phyloP scores from a whole-genome alignment of 2,329 filamentous ascomycete genomes.

The Zasmidium cellare region DNA sequence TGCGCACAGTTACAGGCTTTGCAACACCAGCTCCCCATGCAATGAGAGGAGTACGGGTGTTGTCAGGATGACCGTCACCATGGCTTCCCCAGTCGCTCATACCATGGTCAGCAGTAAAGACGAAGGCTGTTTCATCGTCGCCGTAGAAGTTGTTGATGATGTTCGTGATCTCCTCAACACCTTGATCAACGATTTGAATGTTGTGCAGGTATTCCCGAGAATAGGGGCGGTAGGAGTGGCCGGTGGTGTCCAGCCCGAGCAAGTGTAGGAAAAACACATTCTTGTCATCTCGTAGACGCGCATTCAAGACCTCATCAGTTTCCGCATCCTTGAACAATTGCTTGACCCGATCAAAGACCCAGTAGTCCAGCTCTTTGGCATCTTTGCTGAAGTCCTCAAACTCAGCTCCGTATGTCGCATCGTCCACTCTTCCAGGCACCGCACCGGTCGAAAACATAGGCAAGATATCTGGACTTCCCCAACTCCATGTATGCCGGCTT shows the following conservation, averaged over 20 bases:
- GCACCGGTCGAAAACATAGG: conserved; percentile 98
- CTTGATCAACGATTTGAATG: conserved; percentile 89
- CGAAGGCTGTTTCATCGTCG: conserved; percentile 81
- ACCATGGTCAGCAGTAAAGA: conserved; percentile 97
- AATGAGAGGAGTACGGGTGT: conserved; percentile 90
- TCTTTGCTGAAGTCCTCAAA: conserved; percentile 87
- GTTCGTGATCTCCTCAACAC: conserved; percentile 79
- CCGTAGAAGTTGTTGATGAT: conserved; percentile 83
- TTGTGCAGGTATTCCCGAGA: conserved; percentile 95
- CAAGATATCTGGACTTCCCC: conserved; percentile 96
- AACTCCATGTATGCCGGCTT: conserved; percentile 96
- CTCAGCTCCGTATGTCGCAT: conserved; percentile 80
- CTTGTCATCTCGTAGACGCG: conserved; percentile 76
- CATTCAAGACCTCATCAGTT: conserved; percentile 72
- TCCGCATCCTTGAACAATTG: conserved; percentile 78
- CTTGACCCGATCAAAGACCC: conserved; percentile 95
- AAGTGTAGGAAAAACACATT: conserved; percentile 94
- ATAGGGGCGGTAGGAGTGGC: conserved; percentile 84
- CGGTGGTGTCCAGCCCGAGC: conserved; percentile 86
- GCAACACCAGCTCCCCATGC: conserved; percentile 92
- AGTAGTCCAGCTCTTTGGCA: conserved; percentile 78
- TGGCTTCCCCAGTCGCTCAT: conserved; percentile 99
- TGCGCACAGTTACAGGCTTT: conserved; percentile 60
- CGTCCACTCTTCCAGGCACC: conserved; percentile 79
- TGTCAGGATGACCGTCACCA: conserved; percentile 95